Base-by-base conservation (phyloP, 768 basidiomycete species). In the Zangia roseola region DNA sequence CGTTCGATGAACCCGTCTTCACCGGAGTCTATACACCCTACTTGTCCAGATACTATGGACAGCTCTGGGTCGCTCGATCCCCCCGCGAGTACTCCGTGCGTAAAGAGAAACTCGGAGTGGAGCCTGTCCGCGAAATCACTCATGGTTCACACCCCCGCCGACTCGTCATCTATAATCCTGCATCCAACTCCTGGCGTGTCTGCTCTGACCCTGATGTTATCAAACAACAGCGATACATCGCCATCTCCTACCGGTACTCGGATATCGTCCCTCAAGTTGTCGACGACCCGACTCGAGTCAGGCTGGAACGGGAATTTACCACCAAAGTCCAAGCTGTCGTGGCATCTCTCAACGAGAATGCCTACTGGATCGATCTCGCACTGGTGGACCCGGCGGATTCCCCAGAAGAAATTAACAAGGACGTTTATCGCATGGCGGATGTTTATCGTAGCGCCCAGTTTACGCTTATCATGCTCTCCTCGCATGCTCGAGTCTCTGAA, bases 381-480 rank as follows among this genome's bases (percentile, higher is more conserved):
- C 16, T 50, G 40, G 8, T 49, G 14, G 35, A 47, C 4, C 17
- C 31, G 2, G 13, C 5, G 1, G n/a, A 3, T 39, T 10, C 31
- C 3, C 5, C 21, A 0, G 33, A 40, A 25, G 53, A 65, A 17
- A 12, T 47, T 38, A 44, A 42, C 40, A 23, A 51, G 17, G 63
- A 65, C 39, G 10, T 65, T 13, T 61, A 55, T 52, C 49, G 56
- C 26, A 63, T 62, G 60, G 49, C 60, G 5, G 60, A 62, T 9
- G 45, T 62, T 7, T 62, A 62, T 19, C 53, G 47, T 12, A 20
- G 44, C 1, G 60, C 60, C 17, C 45, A 54, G 38, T 65, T 62
- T 45, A 62, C 63, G 4, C 53, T 62, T 8, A 60, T 65, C 35
- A 34, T 63, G 37, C 47, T 65, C 26, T 17, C 0, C n/a, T 45